phyloP scores from a whole-genome alignment of 2,329 filamentous ascomycete species.

The Verticillium nonalfalfae region DNA sequence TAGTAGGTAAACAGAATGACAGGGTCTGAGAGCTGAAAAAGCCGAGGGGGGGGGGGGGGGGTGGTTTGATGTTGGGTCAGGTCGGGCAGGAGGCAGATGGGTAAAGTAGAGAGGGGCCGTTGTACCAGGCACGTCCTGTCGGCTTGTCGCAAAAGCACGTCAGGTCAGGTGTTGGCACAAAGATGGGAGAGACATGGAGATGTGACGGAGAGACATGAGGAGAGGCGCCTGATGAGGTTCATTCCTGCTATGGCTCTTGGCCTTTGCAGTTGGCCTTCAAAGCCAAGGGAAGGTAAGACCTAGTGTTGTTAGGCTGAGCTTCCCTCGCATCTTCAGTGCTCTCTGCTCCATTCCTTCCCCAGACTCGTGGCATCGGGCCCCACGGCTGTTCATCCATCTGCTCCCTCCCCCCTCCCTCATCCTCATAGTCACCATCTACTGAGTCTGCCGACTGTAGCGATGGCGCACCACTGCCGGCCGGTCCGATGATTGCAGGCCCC shows the following conservation, averaged over 20 bases:
- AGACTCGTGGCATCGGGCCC: neutral
- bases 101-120: neutral
- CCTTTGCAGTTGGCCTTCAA: neutral
- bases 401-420: neutral
- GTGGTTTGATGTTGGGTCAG: neutral
- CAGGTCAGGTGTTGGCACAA: neutral
- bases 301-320: neutral
- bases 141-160: neutral
- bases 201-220: neutral
- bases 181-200: neutral
- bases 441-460: neutral
- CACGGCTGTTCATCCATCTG: neutral
- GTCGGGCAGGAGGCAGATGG: neutral
- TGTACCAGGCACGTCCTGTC: neutral
- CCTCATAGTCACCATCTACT: neutral
- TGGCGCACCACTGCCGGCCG: neutral
- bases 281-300: neutral
- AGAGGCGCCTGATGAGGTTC: neutral
- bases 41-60: neutral
- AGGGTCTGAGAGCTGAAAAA: neutral
- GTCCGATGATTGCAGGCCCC: neutral
- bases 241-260: neutral
- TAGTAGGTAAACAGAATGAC: neutral
- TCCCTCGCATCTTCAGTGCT: neutral
- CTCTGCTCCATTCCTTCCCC: neutral